These are phyloP conservation scores for Cupressus sempervirens DNA, from an alignment of 75 land plant genomes.

Conservation along the genomic window DNA sequence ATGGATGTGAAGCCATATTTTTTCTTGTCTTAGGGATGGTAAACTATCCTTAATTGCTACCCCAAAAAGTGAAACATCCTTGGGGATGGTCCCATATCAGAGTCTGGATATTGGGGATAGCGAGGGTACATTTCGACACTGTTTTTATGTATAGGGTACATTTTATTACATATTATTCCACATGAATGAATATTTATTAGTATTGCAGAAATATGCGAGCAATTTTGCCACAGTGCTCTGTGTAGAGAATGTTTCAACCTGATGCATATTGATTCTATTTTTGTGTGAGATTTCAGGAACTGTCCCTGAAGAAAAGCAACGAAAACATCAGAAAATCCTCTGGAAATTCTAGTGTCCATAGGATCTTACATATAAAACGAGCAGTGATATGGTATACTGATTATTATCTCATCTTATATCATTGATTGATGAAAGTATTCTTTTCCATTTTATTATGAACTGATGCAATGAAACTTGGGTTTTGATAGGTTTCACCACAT, in stretches of 20 bases:
- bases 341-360: background rate
- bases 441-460: background rate
- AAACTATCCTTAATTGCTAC: too few relatives aligned
- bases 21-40: too few relatives aligned
- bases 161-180: too few relatives aligned
- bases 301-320: background rate
- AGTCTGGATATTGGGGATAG: too few relatives aligned
- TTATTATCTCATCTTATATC: background rate
- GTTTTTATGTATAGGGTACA: too few relatives aligned
- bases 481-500: slow-evolving; percentile 28
- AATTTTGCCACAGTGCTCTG: too few relatives aligned
- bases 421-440: background rate
- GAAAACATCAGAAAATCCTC: background rate
- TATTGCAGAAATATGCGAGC: too few relatives aligned
- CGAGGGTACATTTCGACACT: too few relatives aligned
- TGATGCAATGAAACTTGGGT: background rate
- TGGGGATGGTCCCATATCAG: too few relatives aligned
- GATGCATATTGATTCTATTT: background rate
- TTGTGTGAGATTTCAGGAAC: background rate
- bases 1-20: too few relatives aligned
- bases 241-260: background rate
- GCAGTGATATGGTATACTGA: slow-evolving; percentile 13
- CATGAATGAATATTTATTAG: too few relatives aligned
- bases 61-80: too few relatives aligned
- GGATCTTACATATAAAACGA: background rate